A percentile compares a stretch with the other conserved stretches of the same genome.
Conservation (phyloP, 2,329 filamentous ascomycete genomes). For the Chrysosporium keratinophilum region DNA sequence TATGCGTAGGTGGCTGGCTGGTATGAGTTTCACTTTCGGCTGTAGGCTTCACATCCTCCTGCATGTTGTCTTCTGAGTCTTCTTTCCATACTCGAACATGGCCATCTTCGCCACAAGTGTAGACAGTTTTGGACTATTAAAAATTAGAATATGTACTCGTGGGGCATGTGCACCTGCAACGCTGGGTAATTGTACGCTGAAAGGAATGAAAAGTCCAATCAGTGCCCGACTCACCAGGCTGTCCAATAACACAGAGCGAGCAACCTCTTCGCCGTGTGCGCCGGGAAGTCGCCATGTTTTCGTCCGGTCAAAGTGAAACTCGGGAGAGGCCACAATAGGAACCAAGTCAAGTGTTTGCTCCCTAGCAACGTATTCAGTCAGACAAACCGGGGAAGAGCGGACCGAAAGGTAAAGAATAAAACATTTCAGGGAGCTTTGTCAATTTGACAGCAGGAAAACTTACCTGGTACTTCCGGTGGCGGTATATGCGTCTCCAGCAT, state of each 20-base stretch:
- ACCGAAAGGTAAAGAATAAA: conserved; percentile 2
- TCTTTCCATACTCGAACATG: conserved; percentile 32
- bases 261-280: conserved; percentile 41
- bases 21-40: conserved; percentile 4
- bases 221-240: conserved; percentile 29
- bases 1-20: conserved; percentile 19
- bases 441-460: conserved; percentile 14
- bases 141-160: background rate
- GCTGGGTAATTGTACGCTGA: background rate
- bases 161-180: background rate
- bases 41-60: conserved; percentile 13
- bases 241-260: conserved; percentile 38
- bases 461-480: conserved; percentile 44
- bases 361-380: conserved; percentile 18
- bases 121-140: conserved; percentile 31
- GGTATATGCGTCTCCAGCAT: conserved; percentile 35
- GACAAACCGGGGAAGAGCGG: conserved; percentile 6
- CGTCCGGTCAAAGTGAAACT: conserved; percentile 33
- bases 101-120: conserved; percentile 39
- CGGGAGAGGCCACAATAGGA: conserved; percentile 27
- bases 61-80: conserved; percentile 8
- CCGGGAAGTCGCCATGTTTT: conserved; percentile 36
- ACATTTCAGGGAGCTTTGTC: background rate
- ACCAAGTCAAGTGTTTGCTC: conserved; percentile 36
- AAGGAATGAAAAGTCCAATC: background rate